Base-by-base conservation (phyloP, 352 stramenopile genomes). In the Saprolegnia diclina region DNA sequence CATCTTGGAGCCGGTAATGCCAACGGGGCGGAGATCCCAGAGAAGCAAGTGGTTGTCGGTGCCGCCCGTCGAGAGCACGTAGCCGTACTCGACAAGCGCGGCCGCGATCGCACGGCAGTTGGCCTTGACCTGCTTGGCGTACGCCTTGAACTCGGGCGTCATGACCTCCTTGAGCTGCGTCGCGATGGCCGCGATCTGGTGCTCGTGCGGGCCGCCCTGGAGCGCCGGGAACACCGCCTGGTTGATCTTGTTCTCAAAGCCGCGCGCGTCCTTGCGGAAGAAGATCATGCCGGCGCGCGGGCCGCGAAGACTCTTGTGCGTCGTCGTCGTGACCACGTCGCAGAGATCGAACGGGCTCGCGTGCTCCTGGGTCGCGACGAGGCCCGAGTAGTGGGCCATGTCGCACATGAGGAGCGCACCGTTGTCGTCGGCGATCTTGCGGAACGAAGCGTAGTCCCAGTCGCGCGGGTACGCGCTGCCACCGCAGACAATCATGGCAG, bases 41-140 rank as follows among this genome's bases (percentile, higher is more conserved):
- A 99, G 79, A 40, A 99, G 83, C 65, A 99, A 83, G 83, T 99
- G 97, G 88, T 99, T 99, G 77, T 99, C 97, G 1, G 97, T 99
- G 74, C 97, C 97, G 54, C 96, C 96, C 16, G 97, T 99, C 71
- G 92, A 97, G 77, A 99, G 89, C 10, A 77, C 90, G 80, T 99
- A 99, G 56, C 97, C 97, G 64, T 94, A 80, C 44, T 90, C 76
- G n/a, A 85, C 89, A 13, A 99, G 81, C 22, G 91, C 89, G 59
- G 93, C 77, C 32, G 88, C 94, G n/a, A 99, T 79, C 1, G 96
- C 86, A 71, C 93, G 86, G 45, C 96, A 94, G 87, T 99, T 99
- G 22, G 82, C 82, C 75, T 98, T 96, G 19, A 99, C 83, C 73
- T 97, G 82, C 63, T 87, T 67, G 24, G 88, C 82, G 80, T 99